Evolutionary conservation across 1,139 yeast species (phyloP).

Genomic region (Pichia sp.): DNA sequence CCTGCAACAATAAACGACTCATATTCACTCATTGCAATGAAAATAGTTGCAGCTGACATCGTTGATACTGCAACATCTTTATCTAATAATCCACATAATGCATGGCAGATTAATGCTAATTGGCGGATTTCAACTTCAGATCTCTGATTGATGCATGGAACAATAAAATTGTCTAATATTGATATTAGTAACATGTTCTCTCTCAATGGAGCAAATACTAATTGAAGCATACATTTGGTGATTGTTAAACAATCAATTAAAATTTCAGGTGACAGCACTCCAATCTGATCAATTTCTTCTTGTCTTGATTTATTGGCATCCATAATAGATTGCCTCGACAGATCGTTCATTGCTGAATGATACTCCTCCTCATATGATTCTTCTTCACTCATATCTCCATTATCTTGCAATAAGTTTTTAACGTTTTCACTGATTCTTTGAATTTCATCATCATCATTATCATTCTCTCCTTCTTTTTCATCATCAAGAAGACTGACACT

Average conservation of each 20-base stretch:
- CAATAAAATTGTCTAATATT: slow-evolving; percentile 66
- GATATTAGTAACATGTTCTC: slow-evolving; percentile 67
- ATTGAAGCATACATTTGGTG: slow-evolving; percentile 64
- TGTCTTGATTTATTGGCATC: slow-evolving; percentile 27
- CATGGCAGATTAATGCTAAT: slow-evolving; percentile 69
- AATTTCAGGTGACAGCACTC: slow-evolving; percentile 42
- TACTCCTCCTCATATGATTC: slow-evolving; percentile 40
- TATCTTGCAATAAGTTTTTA: slow-evolving; percentile 8
- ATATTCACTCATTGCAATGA: slow-evolving; percentile 48
- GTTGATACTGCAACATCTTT: slow-evolving; percentile 55
- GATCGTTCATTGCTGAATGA: slow-evolving; percentile 44
- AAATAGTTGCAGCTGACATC: slow-evolving; percentile 53
- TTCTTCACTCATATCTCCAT: slow-evolving; percentile 24
- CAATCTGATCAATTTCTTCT: slow-evolving; percentile 30
- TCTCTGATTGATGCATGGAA: slow-evolving; percentile 63
- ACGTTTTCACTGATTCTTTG: slow-evolving; percentile 8
- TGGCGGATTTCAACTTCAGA: slow-evolving; percentile 55
- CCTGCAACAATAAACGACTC: slow-evolving; percentile 56
- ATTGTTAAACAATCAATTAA: slow-evolving; percentile 62
- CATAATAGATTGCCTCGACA: slow-evolving; percentile 23
- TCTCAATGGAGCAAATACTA: slow-evolving; percentile 58
- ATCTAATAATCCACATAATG: slow-evolving; percentile 73
- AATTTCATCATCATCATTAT: slow-evolving; percentile 10
- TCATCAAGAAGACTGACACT: too few relatives aligned
- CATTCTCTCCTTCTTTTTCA: neutral